Evolutionary conservation across 2,329 filamentous ascomycete genomes (phyloP).

Genomic region (Plenodomus lindquistii): DNA sequence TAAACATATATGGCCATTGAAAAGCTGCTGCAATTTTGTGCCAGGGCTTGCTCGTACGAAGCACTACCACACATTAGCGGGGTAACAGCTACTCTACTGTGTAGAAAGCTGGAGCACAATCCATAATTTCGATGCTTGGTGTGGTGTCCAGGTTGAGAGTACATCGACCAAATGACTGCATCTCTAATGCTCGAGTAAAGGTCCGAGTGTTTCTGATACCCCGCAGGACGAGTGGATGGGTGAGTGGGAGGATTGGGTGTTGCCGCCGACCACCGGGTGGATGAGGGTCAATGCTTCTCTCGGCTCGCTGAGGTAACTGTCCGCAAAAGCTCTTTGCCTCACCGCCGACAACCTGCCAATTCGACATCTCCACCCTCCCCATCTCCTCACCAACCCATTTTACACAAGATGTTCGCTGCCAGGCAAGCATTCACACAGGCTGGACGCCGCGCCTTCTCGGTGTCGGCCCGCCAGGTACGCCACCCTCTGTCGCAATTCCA

Average conservation of each 20-base stretch:
- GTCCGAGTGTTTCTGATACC: background rate
- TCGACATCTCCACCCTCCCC: background rate
- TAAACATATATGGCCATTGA: too few species aligned
- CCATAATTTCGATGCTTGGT: too few species aligned
- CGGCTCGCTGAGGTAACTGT: background rate
- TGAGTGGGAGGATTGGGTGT: background rate
- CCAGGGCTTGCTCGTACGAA: background rate
- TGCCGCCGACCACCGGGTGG: background rate
- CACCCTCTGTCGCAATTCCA: conserved; percentile 12
- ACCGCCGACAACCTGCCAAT: background rate
- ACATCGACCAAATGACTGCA: too few species aligned
- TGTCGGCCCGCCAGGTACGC: conserved; percentile 56
- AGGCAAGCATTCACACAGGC: conserved; percentile 55
- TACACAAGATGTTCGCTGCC: conserved; percentile 68
- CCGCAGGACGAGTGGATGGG: background rate
- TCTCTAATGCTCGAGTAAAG: background rate
- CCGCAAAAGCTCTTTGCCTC: background rate
- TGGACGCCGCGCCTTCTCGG: conserved; percentile 58
- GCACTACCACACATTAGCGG: background rate
- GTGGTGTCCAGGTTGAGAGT: too few species aligned
- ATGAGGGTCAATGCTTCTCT: background rate
- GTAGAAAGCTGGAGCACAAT: too few species aligned
- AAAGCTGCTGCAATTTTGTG: too few species aligned
- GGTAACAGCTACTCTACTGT: background rate
- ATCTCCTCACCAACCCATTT: conserved; percentile 22